Evolutionary conservation across 129 eudicot genomes (phyloP).

Genomic region (Ambrosia artemisiifolia): DNA sequence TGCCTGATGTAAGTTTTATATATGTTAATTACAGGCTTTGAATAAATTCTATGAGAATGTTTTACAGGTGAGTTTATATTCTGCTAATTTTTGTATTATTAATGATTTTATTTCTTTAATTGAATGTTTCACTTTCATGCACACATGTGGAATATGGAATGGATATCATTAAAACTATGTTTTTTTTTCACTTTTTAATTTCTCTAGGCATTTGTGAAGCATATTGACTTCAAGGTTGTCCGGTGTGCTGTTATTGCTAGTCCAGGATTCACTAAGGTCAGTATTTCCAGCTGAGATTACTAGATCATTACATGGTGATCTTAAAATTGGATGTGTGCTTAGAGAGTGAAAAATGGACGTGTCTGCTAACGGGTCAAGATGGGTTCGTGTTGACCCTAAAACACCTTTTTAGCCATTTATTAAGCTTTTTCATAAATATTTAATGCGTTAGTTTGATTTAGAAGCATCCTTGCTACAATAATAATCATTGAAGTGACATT

Average conservation of each 20-base stretch:
- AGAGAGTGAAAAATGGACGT: background rate
- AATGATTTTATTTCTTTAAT: background rate
- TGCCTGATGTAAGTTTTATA: background rate
- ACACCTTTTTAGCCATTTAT: background rate
- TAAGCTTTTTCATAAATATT: background rate
- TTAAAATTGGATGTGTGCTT: background rate
- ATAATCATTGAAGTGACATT: too few relatives aligned
- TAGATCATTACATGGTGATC: background rate
- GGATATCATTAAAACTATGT: background rate
- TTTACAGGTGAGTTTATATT: slow-evolving; percentile 49
- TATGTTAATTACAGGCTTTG: slow-evolving; percentile 58
- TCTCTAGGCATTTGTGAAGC: slow-evolving; percentile 79
- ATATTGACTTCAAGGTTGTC: slow-evolving; percentile 82
- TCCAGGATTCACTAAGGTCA: slow-evolving; percentile 94
- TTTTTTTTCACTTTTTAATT: background rate
- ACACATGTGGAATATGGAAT: background rate
- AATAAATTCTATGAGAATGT: slow-evolving; percentile 87
- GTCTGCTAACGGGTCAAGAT: background rate
- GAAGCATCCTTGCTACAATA: background rate
- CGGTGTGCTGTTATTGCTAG: slow-evolving; percentile 98
- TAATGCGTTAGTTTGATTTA: background rate
- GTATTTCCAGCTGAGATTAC: slow-evolving; percentile 15
- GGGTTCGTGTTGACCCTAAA: background rate
- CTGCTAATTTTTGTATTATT: background rate
- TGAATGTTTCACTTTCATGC: slow-evolving; percentile 17